These are phyloP conservation scores for Neoboletus brunneissimus DNA, from an alignment of 768 basidiomycete species.

Conservation along the genomic window DNA sequence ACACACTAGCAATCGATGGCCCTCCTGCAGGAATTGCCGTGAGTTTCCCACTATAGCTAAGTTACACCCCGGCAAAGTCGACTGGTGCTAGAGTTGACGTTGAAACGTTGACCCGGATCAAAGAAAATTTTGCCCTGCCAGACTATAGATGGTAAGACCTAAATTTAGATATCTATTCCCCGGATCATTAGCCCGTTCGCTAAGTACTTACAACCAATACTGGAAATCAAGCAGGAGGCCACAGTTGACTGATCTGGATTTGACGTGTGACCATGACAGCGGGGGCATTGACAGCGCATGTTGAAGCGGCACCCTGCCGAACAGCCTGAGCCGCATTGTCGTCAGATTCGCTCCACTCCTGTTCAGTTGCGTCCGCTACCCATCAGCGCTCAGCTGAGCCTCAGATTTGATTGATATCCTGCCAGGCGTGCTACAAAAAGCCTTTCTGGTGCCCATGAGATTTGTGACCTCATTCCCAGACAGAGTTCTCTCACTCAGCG, in stretches of 20 bases:
- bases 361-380: background rate
- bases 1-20: too few relatives aligned
- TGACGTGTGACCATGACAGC: background rate
- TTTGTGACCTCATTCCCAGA: background rate
- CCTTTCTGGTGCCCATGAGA: too few relatives aligned
- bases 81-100: too few relatives aligned
- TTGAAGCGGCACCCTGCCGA: background rate
- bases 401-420: background rate
- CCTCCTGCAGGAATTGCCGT: too few relatives aligned
- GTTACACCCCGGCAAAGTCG: too few relatives aligned
- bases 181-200: too few relatives aligned
- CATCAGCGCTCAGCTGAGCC: background rate
- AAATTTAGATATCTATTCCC: too few relatives aligned
- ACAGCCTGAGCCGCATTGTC: background rate
- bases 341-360: background rate
- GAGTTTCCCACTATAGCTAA: too few relatives aligned
- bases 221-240: background rate
- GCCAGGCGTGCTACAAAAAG: constrained; percentile 4
- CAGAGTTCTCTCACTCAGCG: background rate
- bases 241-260: background rate
- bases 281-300: background rate
- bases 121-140: background rate
- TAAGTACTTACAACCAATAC: too few relatives aligned
- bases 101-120: too few relatives aligned
- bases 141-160: background rate